Base-by-base conservation (phyloP, 441 rosid genomes). In the Gossypium aridum region DNA sequence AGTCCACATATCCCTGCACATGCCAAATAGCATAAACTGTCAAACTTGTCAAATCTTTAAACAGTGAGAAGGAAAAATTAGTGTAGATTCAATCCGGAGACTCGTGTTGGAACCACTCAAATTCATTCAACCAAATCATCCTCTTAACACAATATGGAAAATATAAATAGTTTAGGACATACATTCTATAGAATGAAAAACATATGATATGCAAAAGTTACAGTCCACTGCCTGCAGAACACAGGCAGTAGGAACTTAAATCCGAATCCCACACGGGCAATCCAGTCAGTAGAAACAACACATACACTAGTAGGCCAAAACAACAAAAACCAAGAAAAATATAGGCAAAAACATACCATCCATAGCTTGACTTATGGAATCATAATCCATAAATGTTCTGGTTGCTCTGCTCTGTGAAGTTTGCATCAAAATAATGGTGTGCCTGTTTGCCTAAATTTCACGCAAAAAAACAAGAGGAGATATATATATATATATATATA, bases 321-420 rank as follows among this genome's bases (percentile, higher is more conserved):
- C 39, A 34, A 6, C 8, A 34, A 34, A 34, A 34, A 34, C 39
- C 39, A 16, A 2, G 45, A 2, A 23, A 63, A 25, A 67, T n/a
- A 2, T 7, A 57, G 8, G 39, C 39, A 5, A 23, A 39, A 67
- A 54, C 82, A 63, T 89, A 92, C 99, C 98, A 81, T 92, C 98
- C 92, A 96, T 92, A 79, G 99, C 98, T 85, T 90, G 97, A 82
- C 83, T 85, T 43, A 90, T 81, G 12, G 99, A 96, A 14, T 79
- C 98, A 75, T 85, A 96, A 84, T 96, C 99, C 99, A 96, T 91
- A 77, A 93, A 96, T 9, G 98, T 96, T 83, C 98, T 89, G 31
- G 89, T 87, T 43, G 98, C 85, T 83, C 93, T 93, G 86, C 69
- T 92, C 2, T 80, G 94, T 71, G 97, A 87, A 72, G 85, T 81